These are phyloP conservation scores for Penicillium soppii DNA, from an alignment of 495 filamentous ascomycete species.

Conservation along the genomic window DNA sequence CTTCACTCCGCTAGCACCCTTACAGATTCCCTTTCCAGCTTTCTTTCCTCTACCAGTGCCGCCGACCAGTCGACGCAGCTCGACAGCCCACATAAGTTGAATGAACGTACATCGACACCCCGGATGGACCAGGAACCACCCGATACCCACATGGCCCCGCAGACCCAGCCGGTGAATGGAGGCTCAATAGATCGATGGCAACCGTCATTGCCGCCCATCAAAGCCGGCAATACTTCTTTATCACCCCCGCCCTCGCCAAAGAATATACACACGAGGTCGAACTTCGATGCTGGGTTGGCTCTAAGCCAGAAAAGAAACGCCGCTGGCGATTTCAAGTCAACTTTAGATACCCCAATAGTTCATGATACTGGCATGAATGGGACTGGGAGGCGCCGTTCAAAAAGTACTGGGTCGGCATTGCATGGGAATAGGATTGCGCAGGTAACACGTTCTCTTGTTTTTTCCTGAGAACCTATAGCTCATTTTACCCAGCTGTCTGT, in stretches of 20 bases:
- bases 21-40: constrained; percentile 18
- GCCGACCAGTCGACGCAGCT: constrained; percentile 9
- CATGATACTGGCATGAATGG: constrained; percentile 28
- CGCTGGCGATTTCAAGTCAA: constrained; percentile 59
- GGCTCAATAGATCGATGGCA: constrained; percentile 8
- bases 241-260: constrained; percentile 10
- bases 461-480: constrained; percentile 9
- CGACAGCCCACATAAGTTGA: constrained; percentile 3
- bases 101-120: constrained; percentile 10
- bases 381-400: constrained; percentile 52
- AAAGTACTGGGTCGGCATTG: constrained; percentile 64
- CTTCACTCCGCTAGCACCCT: constrained; percentile 20
- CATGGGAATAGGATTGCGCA: constrained; percentile 69
- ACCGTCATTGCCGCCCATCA: constrained; percentile 9
- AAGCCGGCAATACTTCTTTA: constrained; percentile 10
- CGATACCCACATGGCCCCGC: constrained; percentile 7
- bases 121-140: constrained; percentile 3
- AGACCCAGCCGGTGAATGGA: constrained; percentile 7
- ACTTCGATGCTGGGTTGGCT: constrained; percentile 10
- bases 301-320: constrained; percentile 61
- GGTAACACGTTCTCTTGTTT: constrained; percentile 46
- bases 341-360: constrained; percentile 38
- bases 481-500: constrained; percentile 61
- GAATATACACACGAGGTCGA: constrained; percentile 7
- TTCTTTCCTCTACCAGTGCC: constrained; percentile 17